Percentiles rank a stretch among this genome's conserved stretches.
These are phyloP conservation scores for Hygrocybe punicea DNA, from an alignment of 768 basidiomycete species.

Conservation along the genomic window DNA sequence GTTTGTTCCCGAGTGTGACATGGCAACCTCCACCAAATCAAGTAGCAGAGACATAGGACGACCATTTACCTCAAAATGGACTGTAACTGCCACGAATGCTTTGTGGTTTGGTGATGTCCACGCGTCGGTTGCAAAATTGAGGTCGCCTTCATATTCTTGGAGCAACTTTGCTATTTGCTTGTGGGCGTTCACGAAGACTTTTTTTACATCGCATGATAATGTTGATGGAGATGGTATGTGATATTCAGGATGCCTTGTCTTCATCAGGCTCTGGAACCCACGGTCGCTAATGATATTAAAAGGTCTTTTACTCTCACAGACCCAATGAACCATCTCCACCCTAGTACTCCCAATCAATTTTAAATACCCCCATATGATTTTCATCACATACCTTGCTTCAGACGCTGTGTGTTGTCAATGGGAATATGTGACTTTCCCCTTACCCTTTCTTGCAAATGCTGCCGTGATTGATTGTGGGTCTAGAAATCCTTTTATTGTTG, in stretches of 20 bases:
- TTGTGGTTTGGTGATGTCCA: no score
- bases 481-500: conserved; percentile 5
- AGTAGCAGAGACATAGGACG: conserved; percentile 26
- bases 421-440: conserved; percentile 30
- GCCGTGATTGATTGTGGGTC: conserved; percentile 23
- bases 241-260: no score
- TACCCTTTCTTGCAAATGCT: conserved; percentile 28
- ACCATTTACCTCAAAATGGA: conserved; percentile 34
- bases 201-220: conserved; percentile 31
- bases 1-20: conserved; percentile 34
- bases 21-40: conserved; percentile 38
- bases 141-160: no score
- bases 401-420: conserved; percentile 22
- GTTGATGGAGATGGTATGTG: conserved; percentile 33
- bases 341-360: conserved; percentile 13
- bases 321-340: conserved; percentile 36
- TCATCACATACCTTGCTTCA: conserved; percentile 20
- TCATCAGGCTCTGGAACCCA: no score
- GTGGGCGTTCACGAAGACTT: conserved; percentile 22
- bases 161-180: conserved; percentile 28
- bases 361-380: background rate
- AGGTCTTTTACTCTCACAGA: conserved; percentile 30
- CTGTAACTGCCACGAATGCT: conserved; percentile 25
- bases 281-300: no score
- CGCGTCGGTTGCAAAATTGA: no score